Evolutionary conservation across 805 yeast species (phyloP), one percentile per base, ranked within the genome.

Genomic region (Pichia manshurica): DNA sequence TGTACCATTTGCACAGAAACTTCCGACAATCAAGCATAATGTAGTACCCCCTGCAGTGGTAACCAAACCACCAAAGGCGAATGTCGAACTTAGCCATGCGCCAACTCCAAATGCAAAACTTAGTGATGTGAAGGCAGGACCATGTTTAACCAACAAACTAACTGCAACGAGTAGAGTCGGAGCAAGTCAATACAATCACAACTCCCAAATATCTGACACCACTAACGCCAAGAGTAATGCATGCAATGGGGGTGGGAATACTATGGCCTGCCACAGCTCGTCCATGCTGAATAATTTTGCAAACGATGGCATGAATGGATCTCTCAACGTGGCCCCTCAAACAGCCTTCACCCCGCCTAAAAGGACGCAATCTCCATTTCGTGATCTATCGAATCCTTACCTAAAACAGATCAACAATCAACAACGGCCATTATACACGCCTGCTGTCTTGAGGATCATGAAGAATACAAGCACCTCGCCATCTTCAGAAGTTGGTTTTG

Each of bases 351-450:
- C 40, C 12, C 44, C 48, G 13, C 48, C 51, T 21, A 34, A 41
- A 20, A 29, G 51, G 17, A 44, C 31, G 21, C 23, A 35, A 8
- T 48, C 51, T 10, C 51, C 51, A 38, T 63, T 64, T 47, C 56
- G 61, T 53, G 64, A 60, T 51, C 56, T 64, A 0, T 51, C 64
- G 29, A 58, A 58, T 45, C 57, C 64, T 41, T 69, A 69, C 49
- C 62, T 83, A 20, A 84, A 81, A 61, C 96, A 89, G 58, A 81
- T 89, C 47, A 81, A 81, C 49, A 84, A 84, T 40, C 90, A 87
- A 52, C 79, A 88, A 62, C 84, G 87, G 58, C 96, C 97, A 9
- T 70, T 90, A 70, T 90, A 88, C 59, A 73, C 85, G 0, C 98
- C 98, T 0, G 96, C 96, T 0, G 98, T 90, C 10, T 70, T 90